Conservation (phyloP, 768 basidiomycete genomes). For the Naganishia onofrii region DNA sequence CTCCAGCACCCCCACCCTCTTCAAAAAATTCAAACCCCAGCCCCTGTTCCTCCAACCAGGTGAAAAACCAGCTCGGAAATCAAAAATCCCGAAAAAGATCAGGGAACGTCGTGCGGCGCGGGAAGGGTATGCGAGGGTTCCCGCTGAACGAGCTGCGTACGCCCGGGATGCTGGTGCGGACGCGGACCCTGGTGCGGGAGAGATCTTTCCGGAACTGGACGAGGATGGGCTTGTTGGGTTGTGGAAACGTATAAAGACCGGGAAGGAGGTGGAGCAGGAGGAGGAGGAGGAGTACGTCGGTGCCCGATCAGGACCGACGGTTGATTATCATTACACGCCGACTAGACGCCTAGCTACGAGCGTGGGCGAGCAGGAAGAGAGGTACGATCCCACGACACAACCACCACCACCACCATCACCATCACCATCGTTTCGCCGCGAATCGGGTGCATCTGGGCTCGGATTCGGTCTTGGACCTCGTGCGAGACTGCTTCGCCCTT, state of each 20-base stretch:
- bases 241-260: background rate
- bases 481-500: background rate
- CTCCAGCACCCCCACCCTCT: background rate
- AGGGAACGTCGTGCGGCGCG: background rate
- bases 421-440: background rate
- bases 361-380: background rate
- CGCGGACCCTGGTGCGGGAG: too few species aligned
- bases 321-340: background rate
- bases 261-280: background rate
- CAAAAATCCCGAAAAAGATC: conserved; percentile 18
- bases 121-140: background rate
- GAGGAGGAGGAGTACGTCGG: background rate
- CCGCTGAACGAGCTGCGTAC: background rate
- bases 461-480: background rate
- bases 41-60: background rate
- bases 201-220: conserved; percentile 2
- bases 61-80: background rate
- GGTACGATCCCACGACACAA: too few species aligned
- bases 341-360: background rate
- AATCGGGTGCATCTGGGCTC: too few species aligned
- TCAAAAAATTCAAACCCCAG: conserved; percentile 21
- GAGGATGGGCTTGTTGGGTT: background rate
- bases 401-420: too few species aligned
- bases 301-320: background rate
- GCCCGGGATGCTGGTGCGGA: too few species aligned